Percentiles rank a stretch among this genome's conserved stretches.
Evolutionary conservation across 208 protist genomes (phyloP).

Genomic region (Leishmania aethiopica): DNA sequence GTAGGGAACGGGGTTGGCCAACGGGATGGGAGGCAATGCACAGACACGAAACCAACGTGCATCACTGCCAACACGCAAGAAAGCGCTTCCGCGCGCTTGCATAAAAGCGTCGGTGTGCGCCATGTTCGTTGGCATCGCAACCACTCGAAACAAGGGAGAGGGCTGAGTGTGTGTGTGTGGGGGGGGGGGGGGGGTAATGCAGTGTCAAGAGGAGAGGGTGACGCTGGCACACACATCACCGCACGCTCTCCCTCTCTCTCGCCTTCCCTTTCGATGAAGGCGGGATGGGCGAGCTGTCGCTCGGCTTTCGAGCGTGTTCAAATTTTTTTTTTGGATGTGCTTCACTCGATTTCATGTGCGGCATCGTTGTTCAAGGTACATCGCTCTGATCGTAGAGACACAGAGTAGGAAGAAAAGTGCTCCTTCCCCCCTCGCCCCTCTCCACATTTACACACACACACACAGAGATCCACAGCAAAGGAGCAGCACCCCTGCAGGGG

Average conservation of each 20-base stretch:
- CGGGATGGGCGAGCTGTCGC: not conserved
- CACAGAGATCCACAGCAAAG: not conserved
- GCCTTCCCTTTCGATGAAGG: not conserved
- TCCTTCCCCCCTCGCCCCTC: too few relatives aligned
- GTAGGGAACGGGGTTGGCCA: not conserved
- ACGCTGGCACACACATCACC: not conserved
- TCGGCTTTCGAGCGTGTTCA: not conserved
- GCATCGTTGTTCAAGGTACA: not conserved
- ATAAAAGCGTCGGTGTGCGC: not conserved
- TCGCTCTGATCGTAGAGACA: not conserved
- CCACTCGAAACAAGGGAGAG: not conserved
- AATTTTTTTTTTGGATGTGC: not conserved
- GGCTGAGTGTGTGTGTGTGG: not conserved
- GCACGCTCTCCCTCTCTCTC: not conserved
- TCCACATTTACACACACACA: not conserved
- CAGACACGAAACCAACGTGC: not conserved
- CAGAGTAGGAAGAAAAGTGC: not conserved
- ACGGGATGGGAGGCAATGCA: not conserved
- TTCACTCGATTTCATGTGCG: not conserved
- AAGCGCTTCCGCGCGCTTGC: not conserved
- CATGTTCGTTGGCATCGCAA: not conserved
- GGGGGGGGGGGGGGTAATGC: not conserved
- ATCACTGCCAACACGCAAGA: not conserved
- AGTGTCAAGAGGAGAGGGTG: not conserved
- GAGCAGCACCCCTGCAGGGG: not conserved